Evolutionary conservation across 2,329 filamentous ascomycete species (phyloP), one percentile per base, ranked within the genome.

Genomic region (Hypoxylon sp.): DNA sequence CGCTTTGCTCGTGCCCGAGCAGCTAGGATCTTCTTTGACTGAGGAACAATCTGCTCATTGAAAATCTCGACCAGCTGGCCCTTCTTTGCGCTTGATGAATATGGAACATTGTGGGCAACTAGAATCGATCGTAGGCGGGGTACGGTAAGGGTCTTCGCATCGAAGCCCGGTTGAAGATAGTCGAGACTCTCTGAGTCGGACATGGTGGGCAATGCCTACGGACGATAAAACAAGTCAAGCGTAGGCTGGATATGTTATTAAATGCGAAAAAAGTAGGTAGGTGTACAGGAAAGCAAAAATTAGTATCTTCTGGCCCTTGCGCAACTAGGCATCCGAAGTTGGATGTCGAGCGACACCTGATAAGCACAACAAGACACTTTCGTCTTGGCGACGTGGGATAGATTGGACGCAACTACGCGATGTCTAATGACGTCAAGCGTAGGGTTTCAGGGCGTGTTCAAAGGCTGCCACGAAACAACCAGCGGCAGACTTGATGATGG

Each of bases 41-140:
- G 91, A 0, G 95, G 92, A 3, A 93, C 82, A 29, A 99, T 87
- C 70, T 96, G 84, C 33, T 92, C 85, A 77, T 91, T 90, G 81
- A 99, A 94, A 51, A 98, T 89, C 6, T 92, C 90, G 67, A 99
- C 86, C 22, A 99, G 89, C 77, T 97, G 91, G 0, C 89, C 84
- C 83, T 99, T 99, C 83, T 98, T 99, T 11, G 96, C 94, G 3
- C 91, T 94, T 0, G 93, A 91, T 4, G 94, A 91, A 78, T 97
- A 98, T 39, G 89, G 83, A 76, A 98, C 85, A 78, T 94, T 92
- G 82, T 99, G 93, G 72, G 90, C 92, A 76, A 98, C 92, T 64
- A 99, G 89, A 72, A 98, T 97, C 53, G 92, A 95, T 75, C 96
- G 93, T 74, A 99, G 85, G 50, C 92, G 92, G 29, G 96, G 94